Evolutionary conservation across 345 rosid genomes (phyloP).

Genomic region (Lepidium sativum): DNA sequence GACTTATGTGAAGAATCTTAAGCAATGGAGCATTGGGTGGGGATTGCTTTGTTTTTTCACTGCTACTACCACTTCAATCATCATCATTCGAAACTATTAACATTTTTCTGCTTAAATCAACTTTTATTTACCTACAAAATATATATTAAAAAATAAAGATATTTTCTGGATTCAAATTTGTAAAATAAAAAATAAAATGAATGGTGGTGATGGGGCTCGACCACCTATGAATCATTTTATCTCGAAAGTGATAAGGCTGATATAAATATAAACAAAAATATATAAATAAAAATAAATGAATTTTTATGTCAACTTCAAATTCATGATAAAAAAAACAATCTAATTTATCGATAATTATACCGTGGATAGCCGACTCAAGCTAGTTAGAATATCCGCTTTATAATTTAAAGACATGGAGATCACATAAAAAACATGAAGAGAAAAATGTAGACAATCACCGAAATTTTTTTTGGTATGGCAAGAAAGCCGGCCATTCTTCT

Average conservation of each 20-base stretch:
- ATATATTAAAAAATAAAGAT: neutral
- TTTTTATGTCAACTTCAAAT: too few relatives aligned
- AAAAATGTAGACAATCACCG: too few relatives aligned
- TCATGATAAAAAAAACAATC: too few relatives aligned
- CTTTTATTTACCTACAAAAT: neutral
- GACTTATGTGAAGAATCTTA: constrained; percentile 38
- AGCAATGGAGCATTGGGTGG: constrained; percentile 33
- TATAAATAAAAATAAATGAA: too few relatives aligned
- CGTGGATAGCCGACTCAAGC: too few relatives aligned
- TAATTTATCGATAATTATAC: too few relatives aligned
- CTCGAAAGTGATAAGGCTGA: constrained; percentile 39
- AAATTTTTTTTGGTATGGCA: too few relatives aligned
- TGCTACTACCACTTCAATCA: constrained; percentile 39
- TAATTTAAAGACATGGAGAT: too few relatives aligned
- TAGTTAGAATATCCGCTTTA: too few relatives aligned
- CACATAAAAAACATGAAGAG: too few relatives aligned
- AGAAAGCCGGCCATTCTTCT: too few relatives aligned
- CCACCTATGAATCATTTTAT: constrained; percentile 32
- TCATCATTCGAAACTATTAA: constrained; percentile 14
- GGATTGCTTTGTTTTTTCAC: constrained; percentile 35
- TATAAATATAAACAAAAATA: neutral
- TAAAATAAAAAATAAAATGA: neutral
- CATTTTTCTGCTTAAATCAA: too few relatives aligned
- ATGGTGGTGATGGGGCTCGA: constrained; percentile 50
- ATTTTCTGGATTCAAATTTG: neutral